Evolutionary conservation across 2,329 filamentous ascomycete species (phyloP), one percentile per base, ranked within the genome.

Genomic region (Aurifilum marmelostoma): DNA sequence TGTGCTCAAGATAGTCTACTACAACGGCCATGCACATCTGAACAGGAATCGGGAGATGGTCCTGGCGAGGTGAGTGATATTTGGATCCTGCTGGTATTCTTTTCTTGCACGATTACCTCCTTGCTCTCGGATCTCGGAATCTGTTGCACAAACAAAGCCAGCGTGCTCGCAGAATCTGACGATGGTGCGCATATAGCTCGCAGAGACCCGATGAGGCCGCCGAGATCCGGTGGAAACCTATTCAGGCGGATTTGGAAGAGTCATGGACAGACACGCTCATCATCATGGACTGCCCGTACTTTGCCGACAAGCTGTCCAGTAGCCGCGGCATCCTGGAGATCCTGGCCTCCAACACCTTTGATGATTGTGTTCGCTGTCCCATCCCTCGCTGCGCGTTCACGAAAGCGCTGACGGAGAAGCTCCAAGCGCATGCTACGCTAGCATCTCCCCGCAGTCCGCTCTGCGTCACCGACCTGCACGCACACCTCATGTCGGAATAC

Each of bases 241-340:
- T 89, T 50, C 86, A 88, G 74, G 83, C 84, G 70, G 83, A 83
- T 21, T 78, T 89, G 9, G 87, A 89, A 74, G 84, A 87, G 69
- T 84, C 85, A 1, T 80, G 79, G 39, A 82, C 86, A 3, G 87
- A 89, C 74, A 85, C 84, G 5, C 79, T 89, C 27, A 81, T 89
- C 67, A 78, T 89, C 43, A 86, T 89, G 84, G 87, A 89, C 75
- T 83, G 86, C 7, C 83, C 84, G 0, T 88, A 87, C 74, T 88
- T 85, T 65, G 85, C 85, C 1, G 11, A 83, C 84, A 2, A 84
- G 81, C 71, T 83, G 86, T 74, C 78, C 82, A 39, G 83, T 85
- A 7, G 84, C 65, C 81, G 81, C 63, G 87, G 87, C 2, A 83
- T 88, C 11, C 75, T 89, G 64, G 87, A 89, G 74, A 75, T 89